A percentile compares a stretch with the other conserved stretches of the same genome.
Evolutionary conservation across 768 basidiomycete genomes (phyloP).

Genomic region (Tulasnella sp.): DNA sequence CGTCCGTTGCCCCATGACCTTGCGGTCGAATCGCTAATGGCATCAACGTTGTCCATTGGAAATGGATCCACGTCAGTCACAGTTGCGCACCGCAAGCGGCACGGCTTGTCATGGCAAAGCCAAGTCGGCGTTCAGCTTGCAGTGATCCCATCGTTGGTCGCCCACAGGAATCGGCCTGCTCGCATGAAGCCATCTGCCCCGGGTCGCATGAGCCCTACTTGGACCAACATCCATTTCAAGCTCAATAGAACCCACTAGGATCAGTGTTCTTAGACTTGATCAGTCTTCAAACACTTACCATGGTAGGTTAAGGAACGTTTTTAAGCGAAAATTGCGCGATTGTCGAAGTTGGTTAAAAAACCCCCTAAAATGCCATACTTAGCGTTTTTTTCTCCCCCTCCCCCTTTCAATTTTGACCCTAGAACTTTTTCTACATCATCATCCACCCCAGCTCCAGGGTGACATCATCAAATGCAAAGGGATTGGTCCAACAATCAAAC

Average conservation of each 20-base stretch:
- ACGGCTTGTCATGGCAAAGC: conserved; percentile 1
- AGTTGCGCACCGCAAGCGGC: background rate
- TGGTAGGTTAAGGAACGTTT: too few species aligned
- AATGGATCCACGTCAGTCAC: background rate
- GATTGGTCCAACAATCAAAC: too few species aligned
- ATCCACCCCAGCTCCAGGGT: too few species aligned
- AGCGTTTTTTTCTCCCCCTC: too few species aligned
- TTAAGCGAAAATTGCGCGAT: too few species aligned
- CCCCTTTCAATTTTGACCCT: too few species aligned
- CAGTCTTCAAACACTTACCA: too few species aligned
- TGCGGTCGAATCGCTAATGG: background rate
- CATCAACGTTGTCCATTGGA: background rate
- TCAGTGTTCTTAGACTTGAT: too few species aligned
- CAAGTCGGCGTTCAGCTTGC: background rate
- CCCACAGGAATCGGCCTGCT: conserved; percentile 3
- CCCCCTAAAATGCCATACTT: too few species aligned
- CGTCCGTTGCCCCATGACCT: conserved; percentile 6
- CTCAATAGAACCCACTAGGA: background rate
- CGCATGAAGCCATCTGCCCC: background rate
- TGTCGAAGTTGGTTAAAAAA: too few species aligned
- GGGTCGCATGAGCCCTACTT: background rate
- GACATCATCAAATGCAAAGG: too few species aligned
- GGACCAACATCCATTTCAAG: background rate
- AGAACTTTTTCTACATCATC: too few species aligned
- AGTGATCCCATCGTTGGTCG: background rate